A percentile compares a stretch with the other conserved stretches of the same genome.
Conservation (phyloP, 345 rosid genomes). For the Clausena lansium region DNA sequence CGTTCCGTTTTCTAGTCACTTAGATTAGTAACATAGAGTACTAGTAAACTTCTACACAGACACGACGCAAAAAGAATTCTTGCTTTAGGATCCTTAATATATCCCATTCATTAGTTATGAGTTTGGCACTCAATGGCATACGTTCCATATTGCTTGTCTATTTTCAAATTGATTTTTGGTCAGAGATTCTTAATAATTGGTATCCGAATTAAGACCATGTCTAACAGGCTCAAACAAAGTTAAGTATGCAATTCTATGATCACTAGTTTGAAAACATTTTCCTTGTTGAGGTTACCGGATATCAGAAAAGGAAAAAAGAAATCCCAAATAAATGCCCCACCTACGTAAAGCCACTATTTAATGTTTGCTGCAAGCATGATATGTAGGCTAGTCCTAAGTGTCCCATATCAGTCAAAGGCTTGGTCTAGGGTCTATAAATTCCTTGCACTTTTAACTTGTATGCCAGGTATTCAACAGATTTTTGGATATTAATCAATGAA, state of each 20-base stretch:
- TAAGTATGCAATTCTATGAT: background rate
- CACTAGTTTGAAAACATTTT: background rate
- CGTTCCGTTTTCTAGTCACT: background rate
- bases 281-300: background rate
- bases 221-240: background rate
- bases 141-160: background rate
- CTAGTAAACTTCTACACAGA: background rate
- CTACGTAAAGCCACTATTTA: background rate
- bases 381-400: background rate
- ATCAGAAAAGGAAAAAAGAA: background rate
- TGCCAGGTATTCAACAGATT: background rate
- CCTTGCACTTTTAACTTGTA: background rate
- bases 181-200: background rate
- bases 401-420: background rate
- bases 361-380: background rate
- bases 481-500: background rate
- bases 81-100: background rate
- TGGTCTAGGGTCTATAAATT: background rate
- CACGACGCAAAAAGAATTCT: background rate
- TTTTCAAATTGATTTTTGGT: background rate
- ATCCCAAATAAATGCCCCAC: background rate
- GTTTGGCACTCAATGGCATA: background rate
- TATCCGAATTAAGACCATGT: background rate
- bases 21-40: background rate
- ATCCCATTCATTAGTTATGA: background rate